Evolutionary conservation across 2,329 filamentous ascomycete species (phyloP).

Genomic region (Zymoseptoria ardabiliae): DNA sequence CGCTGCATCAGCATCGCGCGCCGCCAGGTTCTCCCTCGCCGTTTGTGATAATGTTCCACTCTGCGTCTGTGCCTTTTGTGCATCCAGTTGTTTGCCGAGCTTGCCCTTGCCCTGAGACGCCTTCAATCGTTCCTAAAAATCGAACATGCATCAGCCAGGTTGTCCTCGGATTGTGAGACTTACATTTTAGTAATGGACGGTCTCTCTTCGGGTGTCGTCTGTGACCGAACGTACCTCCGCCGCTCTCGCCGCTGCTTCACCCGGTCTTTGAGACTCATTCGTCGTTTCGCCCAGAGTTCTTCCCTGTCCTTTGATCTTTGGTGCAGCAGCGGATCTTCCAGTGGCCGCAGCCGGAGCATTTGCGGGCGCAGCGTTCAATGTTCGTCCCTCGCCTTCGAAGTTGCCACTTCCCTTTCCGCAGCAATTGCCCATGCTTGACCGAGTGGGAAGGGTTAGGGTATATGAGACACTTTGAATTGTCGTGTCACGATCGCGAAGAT

Average conservation of each 20-base stretch:
- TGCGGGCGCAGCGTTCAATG: slow-evolving; percentile 53
- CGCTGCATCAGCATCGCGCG: slow-evolving; percentile 60
- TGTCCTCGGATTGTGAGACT: background rate
- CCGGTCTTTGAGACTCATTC: slow-evolving; percentile 49
- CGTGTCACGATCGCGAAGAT: background rate
- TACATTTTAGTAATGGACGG: background rate
- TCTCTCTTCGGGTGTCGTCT: background rate
- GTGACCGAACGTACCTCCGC: slow-evolving; percentile 61
- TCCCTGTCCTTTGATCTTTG: slow-evolving; percentile 43
- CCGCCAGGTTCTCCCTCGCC: slow-evolving; percentile 58
- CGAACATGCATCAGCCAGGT: background rate
- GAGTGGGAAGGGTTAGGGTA: too few relatives aligned
- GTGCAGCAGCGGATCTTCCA: slow-evolving; percentile 34
- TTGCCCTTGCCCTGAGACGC: slow-evolving; percentile 57
- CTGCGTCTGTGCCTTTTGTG: slow-evolving; percentile 68
- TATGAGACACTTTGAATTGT: too few relatives aligned
- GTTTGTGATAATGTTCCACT: slow-evolving; percentile 59
- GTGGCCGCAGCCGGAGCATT: slow-evolving; percentile 37
- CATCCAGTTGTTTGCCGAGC: slow-evolving; percentile 61
- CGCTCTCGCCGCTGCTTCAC: slow-evolving; percentile 67
- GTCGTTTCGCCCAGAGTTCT: slow-evolving; percentile 55
- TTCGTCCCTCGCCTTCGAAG: slow-evolving; percentile 66
- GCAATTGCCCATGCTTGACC: slow-evolving; percentile 67
- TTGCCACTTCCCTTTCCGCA: slow-evolving; percentile 67
- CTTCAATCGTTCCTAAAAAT: slow-evolving; percentile 57